A percentile compares a stretch with the other conserved stretches of the same genome.
phyloP scores from a whole-genome alignment of 306 rosid genomes.

The Benincasa hispida region DNA sequence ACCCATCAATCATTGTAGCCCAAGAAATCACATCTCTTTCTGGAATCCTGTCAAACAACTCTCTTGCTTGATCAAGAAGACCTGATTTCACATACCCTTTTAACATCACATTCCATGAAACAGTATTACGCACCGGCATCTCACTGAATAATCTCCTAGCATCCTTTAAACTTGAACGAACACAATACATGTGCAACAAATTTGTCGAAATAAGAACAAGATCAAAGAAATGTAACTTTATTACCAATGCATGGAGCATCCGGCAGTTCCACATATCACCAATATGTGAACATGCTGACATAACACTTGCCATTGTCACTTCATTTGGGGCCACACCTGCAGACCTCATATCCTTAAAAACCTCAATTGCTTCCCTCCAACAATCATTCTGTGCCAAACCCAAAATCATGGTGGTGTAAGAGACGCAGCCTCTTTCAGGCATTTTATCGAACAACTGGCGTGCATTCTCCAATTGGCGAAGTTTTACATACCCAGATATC shows the following conservation, averaged over 20 bases:
- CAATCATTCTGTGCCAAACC: constrained; percentile 51
- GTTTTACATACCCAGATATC: constrained; percentile 53
- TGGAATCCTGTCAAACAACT: constrained; percentile 53
- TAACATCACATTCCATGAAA: constrained; percentile 80
- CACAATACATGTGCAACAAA: constrained; percentile 70
- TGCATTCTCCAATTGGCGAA: constrained; percentile 40
- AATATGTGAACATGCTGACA: constrained; percentile 42
- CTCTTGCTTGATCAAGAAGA: constrained; percentile 41
- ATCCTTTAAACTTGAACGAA: constrained; percentile 41
- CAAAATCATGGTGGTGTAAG: constrained; percentile 79
- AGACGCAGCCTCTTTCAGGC: constrained; percentile 52
- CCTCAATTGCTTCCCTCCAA: constrained; percentile 49
- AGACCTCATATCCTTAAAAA: constrained; percentile 59
- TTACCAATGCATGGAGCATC: constrained; percentile 53
- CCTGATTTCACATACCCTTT: constrained; percentile 71
- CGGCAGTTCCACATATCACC: constrained; percentile 50
- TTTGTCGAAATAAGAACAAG: constrained; percentile 52
- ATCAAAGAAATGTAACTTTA: constrained; percentile 34
- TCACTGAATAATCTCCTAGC: constrained; percentile 46
- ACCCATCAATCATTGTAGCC: constrained; percentile 82
- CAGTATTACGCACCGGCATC: constrained; percentile 57
- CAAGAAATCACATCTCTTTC: constrained; percentile 66
- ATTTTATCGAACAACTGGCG: constrained; percentile 55
- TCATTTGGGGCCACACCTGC: constrained; percentile 50
- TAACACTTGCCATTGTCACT: constrained; percentile 54